Evolutionary conservation across 1,284 basidiomycete species (phyloP), one percentile per base, ranked within the genome.

Genomic region (Albatrellus sp.): DNA sequence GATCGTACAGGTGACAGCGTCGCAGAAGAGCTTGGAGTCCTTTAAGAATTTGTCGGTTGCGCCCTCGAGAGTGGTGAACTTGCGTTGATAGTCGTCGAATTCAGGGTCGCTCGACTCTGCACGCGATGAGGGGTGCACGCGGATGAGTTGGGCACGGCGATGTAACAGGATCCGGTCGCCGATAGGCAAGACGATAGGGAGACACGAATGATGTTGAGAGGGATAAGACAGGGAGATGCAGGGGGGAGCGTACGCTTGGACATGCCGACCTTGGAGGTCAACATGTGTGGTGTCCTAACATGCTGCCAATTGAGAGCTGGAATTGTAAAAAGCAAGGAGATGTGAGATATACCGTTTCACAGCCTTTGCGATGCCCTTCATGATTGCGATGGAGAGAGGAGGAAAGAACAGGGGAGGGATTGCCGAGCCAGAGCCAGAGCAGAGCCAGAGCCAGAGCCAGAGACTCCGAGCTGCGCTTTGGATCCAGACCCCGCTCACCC

Each of bases 31-130:
- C 54, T 86, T 87, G 36, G 87, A 81, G 58, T 99, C 93, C 66
- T 97, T 97, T 53, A 90, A 63, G 49, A 98, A 70, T 66, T 93
- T 93, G 58, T 92, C 90, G 0, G 84, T 77, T 12, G 88, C 81
- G 46, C 76, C 67, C 63, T 98, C 91, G 53, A 94, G 71, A 7
- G 73, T 63, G 13, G 75, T 63, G 60, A 94, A 94, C 57, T 86
- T 78, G 46, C 85, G 73, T 50, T 83, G 74, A 55, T 78, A 82
- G 47, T 89, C 84, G 51, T 89, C 86, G 64, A 87, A 93, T 61
- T 93, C 90, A 20, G 87, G 77, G 68, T 94, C 91, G 53, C 64
- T 70, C 8, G 87, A 90, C 63, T 86, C 90, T 92, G 59, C 24
- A 24, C 24, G 24, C 24, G 24, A 7, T 24, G 24, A 24, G 24